Evolutionary conservation across 2,329 filamentous ascomycete genomes (phyloP), one percentile per base, ranked within the genome.

Genomic region (Neofusicoccum parvum): DNA sequence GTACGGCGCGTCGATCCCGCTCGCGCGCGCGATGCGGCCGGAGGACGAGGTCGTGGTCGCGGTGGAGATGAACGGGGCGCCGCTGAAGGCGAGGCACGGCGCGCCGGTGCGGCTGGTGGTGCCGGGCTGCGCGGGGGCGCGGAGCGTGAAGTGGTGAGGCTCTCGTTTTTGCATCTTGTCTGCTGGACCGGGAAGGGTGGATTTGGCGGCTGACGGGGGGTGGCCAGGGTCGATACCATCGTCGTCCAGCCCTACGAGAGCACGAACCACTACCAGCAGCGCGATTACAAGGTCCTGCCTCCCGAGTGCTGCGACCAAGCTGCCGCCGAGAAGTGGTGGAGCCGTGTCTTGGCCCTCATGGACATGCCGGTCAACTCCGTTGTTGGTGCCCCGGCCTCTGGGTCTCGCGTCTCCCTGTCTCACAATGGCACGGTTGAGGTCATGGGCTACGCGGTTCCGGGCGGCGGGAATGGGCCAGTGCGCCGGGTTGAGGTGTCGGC

Each of bases 241-340:
- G 84, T 80, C 2, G 79, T 87, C 2, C 82, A 84, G 67, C 73
- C 76, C 58, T 67, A 76, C 54, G 84, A 87, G 69, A 84, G 81
- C 23, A 73, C 75, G 4, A 87, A 86, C 68, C 81, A 83, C 72
- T 88, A 88, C 70, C 85, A 87, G 74, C 82, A 83, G 65, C 80
- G 78, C 56, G 86, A 88, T 73, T 88, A 88, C 76, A 88, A 87
- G 72, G 79, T 86, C 36, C 75, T 88, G 6, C 85, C 85, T 1
- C 82, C 82, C 0, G 79, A 85, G 41, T 84, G 80, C 0, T 75
- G 78, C 11, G 80, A 80, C 58, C 78, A 75, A 50, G 79, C 83
- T 56, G 78, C 80, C 14, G 86, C 86, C 3, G 80, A 83, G 67
- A 74, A 78, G 49, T 87, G 80, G 72, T 88, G 86, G 86, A 72